Percentiles rank a stretch among this genome's conserved stretches.
Conservation (phyloP, 2,329 filamentous ascomycete genomes). For the Xylariales sp. region DNA sequence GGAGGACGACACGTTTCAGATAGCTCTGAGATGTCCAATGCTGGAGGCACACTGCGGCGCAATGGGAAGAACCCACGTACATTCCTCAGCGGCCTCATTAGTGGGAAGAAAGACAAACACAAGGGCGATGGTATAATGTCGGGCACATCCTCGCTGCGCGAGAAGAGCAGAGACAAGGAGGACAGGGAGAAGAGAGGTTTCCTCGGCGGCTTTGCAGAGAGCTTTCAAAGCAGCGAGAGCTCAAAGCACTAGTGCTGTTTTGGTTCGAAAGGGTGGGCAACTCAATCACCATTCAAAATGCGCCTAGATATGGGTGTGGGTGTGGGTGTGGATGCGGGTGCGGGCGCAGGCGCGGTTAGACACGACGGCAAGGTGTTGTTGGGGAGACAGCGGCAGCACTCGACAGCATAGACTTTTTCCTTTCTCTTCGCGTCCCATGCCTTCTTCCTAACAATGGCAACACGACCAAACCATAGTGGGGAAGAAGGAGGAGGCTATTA, state of each 20-base stretch:
- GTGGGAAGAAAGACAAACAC: slow-evolving; percentile 23
- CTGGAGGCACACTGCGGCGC: slow-evolving; percentile 28
- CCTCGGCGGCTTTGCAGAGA: slow-evolving; percentile 22
- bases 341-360: too few species aligned
- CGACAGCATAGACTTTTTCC: too few species aligned
- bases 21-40: slow-evolving; percentile 23
- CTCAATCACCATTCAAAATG: too few species aligned
- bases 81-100: slow-evolving; percentile 38
- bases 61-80: slow-evolving; percentile 35
- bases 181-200: slow-evolving; percentile 19
- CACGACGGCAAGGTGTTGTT: too few species aligned
- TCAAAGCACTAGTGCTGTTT: slow-evolving; percentile 24
- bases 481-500: too few species aligned
- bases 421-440: too few species aligned
- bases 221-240: slow-evolving; percentile 23
- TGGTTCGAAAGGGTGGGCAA: slow-evolving; percentile 2
- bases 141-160: slow-evolving; percentile 16
- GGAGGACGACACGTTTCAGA: slow-evolving; percentile 24
- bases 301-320: too few species aligned
- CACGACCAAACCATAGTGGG: too few species aligned
- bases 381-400: too few species aligned
- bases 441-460: too few species aligned
- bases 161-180: slow-evolving; percentile 25
- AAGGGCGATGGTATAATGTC: slow-evolving; percentile 7
- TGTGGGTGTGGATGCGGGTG: too few species aligned